Evolutionary conservation across 192 early-diverging fungal genomes (phyloP).

Genomic region (Phycomyces nitens): DNA sequence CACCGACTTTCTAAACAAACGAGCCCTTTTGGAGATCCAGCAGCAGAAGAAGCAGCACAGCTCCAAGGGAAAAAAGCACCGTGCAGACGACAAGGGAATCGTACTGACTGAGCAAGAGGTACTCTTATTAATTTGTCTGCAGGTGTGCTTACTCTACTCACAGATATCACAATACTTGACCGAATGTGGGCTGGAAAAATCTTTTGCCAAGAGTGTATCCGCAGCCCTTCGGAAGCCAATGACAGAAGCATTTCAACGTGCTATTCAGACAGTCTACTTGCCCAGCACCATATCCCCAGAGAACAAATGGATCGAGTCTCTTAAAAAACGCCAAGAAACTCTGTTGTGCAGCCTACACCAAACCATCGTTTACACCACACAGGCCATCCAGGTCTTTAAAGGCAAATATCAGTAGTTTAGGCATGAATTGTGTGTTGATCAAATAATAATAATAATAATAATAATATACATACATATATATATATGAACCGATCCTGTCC

Average conservation of each 20-base stretch:
- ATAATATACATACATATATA: neutral
- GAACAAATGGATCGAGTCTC: neutral
- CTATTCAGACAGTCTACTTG: neutral
- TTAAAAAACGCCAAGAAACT: neutral
- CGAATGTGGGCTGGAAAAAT: neutral
- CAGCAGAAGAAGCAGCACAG: neutral
- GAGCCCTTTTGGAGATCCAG: neutral
- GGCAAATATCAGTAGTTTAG: neutral
- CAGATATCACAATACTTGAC: neutral
- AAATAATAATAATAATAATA: neutral
- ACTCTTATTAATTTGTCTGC: neutral
- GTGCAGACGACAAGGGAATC: neutral
- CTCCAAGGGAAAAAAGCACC: neutral
- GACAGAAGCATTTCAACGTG: neutral
- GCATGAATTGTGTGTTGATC: neutral
- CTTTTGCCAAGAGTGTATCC: neutral
- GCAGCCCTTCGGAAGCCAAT: neutral
- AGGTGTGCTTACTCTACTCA: neutral
- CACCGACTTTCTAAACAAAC: neutral
- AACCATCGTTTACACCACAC: neutral
- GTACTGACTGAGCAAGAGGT: neutral
- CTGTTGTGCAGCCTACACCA: neutral
- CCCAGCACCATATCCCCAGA: neutral
- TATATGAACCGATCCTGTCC: neutral
- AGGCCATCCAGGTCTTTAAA: neutral